Base-by-base conservation (phyloP, 805 yeast species). In the Cyberlindnera galapagoensis region DNA sequence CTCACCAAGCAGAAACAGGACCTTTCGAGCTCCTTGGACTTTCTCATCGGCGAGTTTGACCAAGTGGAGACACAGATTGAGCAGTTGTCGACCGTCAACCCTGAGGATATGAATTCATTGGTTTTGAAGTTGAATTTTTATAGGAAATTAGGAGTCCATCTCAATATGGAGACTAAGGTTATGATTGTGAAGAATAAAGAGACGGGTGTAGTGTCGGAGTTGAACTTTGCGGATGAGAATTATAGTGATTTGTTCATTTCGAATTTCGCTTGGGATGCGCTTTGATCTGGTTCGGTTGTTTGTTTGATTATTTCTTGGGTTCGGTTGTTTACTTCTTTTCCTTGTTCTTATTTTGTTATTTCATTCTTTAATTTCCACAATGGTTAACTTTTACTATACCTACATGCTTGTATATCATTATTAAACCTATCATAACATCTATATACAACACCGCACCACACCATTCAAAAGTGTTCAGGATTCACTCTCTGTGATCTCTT, bases 251-350 rank as follows among this genome's bases (percentile, higher is more conserved):
- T 68, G 47, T 83, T 81, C 53, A 69, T 81, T 19, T 70, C 85
- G 10, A 83, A 84, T 48, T 80, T 73, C 50, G 71, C 84, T 20
- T 84, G 95, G 95, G 92, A 82, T 39, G 67, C 71, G 33, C 43
- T 74, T 41, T 66, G 30, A 38, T 4, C 28, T 9, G 10, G 2
- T 18, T 17, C 7, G 12, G 11, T 7, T 13, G 21, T 15, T 7
- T 16, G 22, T 23, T 22, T 9, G 5, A 24, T 12, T 15, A 12
- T 11, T 12, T 29, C 15, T 9, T 18, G 11, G n/a, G 18, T 28
- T 5, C 14, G 9, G 7, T 15, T 29, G n/a, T n/a, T 8, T 19
- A 17, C 12, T 12, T 5, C 9, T 21, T 10, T 21, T 21, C 24
- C 12, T 21, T 5, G 21, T 28, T 31, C 30, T 18, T 25, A 39